Percentiles rank a stretch among this genome's conserved stretches.
These are phyloP conservation scores for Triticum turgidum DNA, from an alignment of 176 grass and related monocot species.

Conservation along the genomic window DNA sequence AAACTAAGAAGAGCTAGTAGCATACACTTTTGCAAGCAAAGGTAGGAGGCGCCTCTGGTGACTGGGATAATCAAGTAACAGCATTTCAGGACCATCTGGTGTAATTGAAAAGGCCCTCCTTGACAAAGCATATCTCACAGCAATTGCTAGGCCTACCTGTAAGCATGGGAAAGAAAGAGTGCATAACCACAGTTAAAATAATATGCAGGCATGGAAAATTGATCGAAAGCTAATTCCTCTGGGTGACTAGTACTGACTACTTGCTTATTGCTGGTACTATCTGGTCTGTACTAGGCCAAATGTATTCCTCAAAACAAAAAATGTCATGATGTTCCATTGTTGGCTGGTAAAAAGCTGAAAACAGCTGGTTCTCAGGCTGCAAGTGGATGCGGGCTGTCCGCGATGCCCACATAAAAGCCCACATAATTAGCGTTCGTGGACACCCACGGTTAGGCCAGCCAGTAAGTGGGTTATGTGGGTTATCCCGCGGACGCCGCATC, in stretches of 20 bases:
- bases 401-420: too few relatives aligned
- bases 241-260: not conserved
- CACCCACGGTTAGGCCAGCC: too few relatives aligned
- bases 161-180: slow-evolving; percentile 24
- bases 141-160: slow-evolving; percentile 80
- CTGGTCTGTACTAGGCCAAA: not conserved
- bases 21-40: slow-evolving; percentile 91
- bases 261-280: not conserved
- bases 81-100: slow-evolving; percentile 74
- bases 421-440: too few relatives aligned
- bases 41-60: slow-evolving; percentile 88
- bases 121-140: slow-evolving; percentile 82
- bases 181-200: not conserved
- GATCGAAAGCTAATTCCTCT: slow-evolving; percentile 12
- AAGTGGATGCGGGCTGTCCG: too few relatives aligned
- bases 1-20: slow-evolving; percentile 14
- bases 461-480: too few relatives aligned
- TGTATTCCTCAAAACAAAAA: not conserved
- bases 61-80: slow-evolving; percentile 94
- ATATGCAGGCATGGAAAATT: not conserved
- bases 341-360: not conserved
- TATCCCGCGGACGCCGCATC: too few relatives aligned
- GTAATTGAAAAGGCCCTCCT: slow-evolving; percentile 89
- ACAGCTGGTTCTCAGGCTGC: not conserved
- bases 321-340: not conserved